Percentiles rank a stretch among this genome's conserved stretches.
These are phyloP conservation scores for Cyberlindnera euphorbiiphila DNA, from an alignment of 805 yeast genomes.

Conservation along the genomic window DNA sequence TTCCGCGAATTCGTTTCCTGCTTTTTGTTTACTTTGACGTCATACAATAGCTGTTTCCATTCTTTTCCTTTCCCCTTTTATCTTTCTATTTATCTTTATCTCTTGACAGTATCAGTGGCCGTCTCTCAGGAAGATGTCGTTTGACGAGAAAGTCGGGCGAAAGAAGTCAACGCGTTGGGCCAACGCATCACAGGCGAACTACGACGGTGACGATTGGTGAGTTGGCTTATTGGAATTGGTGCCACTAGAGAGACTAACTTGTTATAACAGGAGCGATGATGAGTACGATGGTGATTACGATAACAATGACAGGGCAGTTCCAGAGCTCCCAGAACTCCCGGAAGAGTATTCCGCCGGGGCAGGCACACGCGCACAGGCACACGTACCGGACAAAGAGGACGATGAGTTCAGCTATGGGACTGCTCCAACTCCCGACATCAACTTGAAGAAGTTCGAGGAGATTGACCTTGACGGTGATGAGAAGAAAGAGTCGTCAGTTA, in stretches of 20 bases:
- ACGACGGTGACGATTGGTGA: slow-evolving; percentile 41
- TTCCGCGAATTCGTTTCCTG: too few relatives aligned
- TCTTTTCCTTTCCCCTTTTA: slow-evolving; percentile 2
- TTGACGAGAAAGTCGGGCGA: slow-evolving; percentile 31
- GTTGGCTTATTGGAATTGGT: too few relatives aligned
- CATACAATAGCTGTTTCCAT: not conserved
- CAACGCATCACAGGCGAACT: slow-evolving; percentile 36
- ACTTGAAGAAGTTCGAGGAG: slow-evolving; percentile 16
- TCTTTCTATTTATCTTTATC: not conserved
- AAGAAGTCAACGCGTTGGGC: slow-evolving; percentile 40
- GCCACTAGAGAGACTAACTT: too few relatives aligned
- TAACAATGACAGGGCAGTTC: slow-evolving; percentile 1
- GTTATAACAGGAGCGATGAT: slow-evolving; percentile 18
- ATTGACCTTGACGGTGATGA: slow-evolving; percentile 23
- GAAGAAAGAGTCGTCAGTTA: not conserved
- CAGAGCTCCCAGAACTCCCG: slow-evolving; percentile 9
- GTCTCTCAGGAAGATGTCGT: slow-evolving; percentile 2
- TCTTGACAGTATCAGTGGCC: not conserved
- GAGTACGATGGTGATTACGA: slow-evolving; percentile 13
- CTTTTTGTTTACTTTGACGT: too few relatives aligned
- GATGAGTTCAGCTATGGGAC: slow-evolving; percentile 9
- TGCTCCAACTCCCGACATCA: slow-evolving; percentile 10
- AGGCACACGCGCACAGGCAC: too few relatives aligned
- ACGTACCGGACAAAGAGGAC: slow-evolving; percentile 6
- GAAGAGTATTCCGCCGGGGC: slow-evolving; percentile 1